Conservation (phyloP, 78 protist species). For the Cyanophora paradoxa region DNA sequence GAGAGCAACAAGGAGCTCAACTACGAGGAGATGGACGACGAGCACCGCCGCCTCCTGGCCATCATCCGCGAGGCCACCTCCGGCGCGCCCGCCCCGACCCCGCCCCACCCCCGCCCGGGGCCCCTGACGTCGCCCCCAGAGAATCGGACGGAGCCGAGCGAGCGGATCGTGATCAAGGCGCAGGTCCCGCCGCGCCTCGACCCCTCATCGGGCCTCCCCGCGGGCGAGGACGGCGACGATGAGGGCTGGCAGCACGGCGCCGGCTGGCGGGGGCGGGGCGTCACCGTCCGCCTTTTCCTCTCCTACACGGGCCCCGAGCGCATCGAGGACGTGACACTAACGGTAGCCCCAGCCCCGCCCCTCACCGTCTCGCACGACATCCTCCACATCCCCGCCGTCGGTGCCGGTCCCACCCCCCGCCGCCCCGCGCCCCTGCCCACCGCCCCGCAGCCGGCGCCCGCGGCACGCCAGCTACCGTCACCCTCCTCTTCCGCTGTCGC, state of each 20-base stretch:
- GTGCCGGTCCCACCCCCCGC: too few species aligned
- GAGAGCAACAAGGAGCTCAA: conserved; percentile 34
- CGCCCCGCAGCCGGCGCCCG: not conserved
- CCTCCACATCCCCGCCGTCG: too few species aligned
- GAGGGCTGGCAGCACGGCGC: not conserved
- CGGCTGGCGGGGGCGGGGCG: not conserved
- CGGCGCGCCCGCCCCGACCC: too few species aligned
- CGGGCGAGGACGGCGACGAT: too few species aligned
- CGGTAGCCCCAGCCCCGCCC: conserved; percentile 7
- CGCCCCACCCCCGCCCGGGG: too few species aligned
- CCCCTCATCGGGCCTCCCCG: not conserved
- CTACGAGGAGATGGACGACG: conserved; percentile 61
- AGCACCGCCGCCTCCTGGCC: conserved; percentile 46
- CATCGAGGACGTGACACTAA: not conserved
- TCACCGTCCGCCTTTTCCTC: conserved; percentile 3
- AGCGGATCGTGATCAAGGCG: not conserved
- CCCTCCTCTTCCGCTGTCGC: not conserved
- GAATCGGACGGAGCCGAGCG: conserved; percentile 19
- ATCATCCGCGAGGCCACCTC: conserved; percentile 23
- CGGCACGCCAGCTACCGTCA: conserved; percentile 1
- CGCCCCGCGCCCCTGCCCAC: not conserved
- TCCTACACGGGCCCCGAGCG: not conserved
- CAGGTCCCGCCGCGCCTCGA: not conserved
- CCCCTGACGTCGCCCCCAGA: too few species aligned
- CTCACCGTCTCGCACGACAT: too few species aligned